Conservation (phyloP, 2,329 filamentous ascomycete species). For the Ceratocystis albifundus region DNA sequence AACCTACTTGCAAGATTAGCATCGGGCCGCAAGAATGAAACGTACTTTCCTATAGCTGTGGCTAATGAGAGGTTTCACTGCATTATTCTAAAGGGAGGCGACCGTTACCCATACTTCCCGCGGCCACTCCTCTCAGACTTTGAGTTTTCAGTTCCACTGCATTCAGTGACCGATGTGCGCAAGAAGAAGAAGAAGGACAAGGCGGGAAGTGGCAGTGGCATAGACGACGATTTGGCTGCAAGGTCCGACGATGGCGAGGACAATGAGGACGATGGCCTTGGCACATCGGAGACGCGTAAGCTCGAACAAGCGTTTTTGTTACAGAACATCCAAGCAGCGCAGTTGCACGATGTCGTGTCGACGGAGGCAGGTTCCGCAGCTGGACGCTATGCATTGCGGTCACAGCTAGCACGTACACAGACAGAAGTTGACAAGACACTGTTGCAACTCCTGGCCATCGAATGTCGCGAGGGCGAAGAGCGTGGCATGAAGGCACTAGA, state of each 20-base stretch:
- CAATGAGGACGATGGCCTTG: slow-evolving; percentile 29
- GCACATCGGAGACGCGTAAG: slow-evolving; percentile 41
- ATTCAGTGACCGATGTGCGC: slow-evolving; percentile 28
- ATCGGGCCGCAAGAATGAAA: slow-evolving; percentile 73
- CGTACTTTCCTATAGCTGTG: slow-evolving; percentile 91
- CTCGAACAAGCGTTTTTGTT: slow-evolving; percentile 78
- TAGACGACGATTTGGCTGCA: slow-evolving; percentile 24
- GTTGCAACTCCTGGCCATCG: slow-evolving; percentile 74
- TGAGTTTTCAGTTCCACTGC: slow-evolving; percentile 73
- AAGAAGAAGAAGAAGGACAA: slow-evolving; percentile 26
- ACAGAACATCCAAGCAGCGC: slow-evolving; percentile 56
- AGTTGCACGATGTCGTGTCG: slow-evolving; percentile 62
- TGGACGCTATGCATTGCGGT: slow-evolving; percentile 45
- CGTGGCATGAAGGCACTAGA: slow-evolving; percentile 90
- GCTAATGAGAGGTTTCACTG: slow-evolving; percentile 90
- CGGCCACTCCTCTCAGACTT: slow-evolving; percentile 85
- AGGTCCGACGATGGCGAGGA: slow-evolving; percentile 32
- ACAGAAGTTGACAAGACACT: slow-evolving; percentile 82
- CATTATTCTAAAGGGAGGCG: slow-evolving; percentile 94
- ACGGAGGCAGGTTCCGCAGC: slow-evolving; percentile 37
- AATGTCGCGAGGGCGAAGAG: slow-evolving; percentile 88
- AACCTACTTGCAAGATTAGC: slow-evolving; percentile 69
- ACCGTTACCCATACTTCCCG: slow-evolving; percentile 86
- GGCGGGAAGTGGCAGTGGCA: slow-evolving; percentile 31
- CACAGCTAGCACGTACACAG: slow-evolving; percentile 58